Evolutionary conservation across 805 yeast genomes (phyloP), one percentile per base, ranked within the genome.

Genomic region (Cyberlindnera bimundalis): DNA sequence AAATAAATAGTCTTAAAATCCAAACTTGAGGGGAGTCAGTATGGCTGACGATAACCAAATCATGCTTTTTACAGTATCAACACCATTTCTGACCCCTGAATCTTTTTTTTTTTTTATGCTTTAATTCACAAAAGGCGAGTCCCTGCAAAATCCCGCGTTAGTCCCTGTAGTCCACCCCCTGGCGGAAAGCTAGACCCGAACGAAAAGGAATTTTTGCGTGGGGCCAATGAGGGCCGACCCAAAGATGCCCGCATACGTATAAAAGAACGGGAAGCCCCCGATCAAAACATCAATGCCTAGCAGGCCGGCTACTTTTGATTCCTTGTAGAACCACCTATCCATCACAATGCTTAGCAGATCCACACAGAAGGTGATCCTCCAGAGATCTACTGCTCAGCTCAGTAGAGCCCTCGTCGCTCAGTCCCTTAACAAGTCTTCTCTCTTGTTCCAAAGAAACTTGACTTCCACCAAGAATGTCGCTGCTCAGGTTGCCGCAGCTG

Each of bases 321-420:
- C 29, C 6, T 26, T 26, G 24, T 21, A 21, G 24, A 21, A n/a
- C 18, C 27, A 30, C n/a, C 28, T 14, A 12, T 21, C 24, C 9
- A 7, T 21, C 18, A 21, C 23, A 29, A 42, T 42, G 46, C 46
- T 42, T 29, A 39, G 37, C 39, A 42, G 46, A 42, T 37, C 46
- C 27, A 24, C 46, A 10, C 46, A 42, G 33, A 42, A 38, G 37
- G 45, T 39, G 25, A 35, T 43, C 35, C 43, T 43, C 41, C 40
- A 43, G 47, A 43, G 47, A 43, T 28, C 40, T 24, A 13, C 43
- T n/a, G 36, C 30, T 25, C 39, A 28, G 25, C 16, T 39, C 27
- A 32, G 47, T 28, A 42, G 34, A 34, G 39, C 44, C 36, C 24
- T 31, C 12, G 42, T 38, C 15, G 39, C 39, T 21, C 42, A 42